Percentiles rank a stretch among this genome's conserved stretches.
phyloP scores from a whole-genome alignment of 495 filamentous ascomycete species.

The Podospora didyma region DNA sequence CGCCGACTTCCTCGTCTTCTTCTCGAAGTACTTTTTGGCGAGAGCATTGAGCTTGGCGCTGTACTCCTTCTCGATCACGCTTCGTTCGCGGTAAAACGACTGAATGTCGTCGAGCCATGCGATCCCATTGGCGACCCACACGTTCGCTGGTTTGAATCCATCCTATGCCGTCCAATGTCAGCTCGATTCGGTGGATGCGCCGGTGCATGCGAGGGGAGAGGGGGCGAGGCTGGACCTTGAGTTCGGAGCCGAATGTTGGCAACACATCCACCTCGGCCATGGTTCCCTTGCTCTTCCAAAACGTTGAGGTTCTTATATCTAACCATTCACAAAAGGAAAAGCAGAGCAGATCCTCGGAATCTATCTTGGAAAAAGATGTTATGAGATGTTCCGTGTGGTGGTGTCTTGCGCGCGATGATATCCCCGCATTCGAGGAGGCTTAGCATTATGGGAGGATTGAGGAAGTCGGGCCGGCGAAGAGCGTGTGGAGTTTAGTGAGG shows the following conservation, averaged over 20 bases:
- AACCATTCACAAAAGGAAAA: constrained; percentile 21
- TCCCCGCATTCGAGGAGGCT: no score
- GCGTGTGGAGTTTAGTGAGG: no score
- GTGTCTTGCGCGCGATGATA: no score
- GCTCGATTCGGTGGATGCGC: constrained; percentile 1
- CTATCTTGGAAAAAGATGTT: background rate
- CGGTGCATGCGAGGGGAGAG: background rate
- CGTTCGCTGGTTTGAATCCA: constrained; percentile 89
- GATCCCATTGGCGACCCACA: constrained; percentile 86
- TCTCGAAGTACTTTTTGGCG: constrained; percentile 94
- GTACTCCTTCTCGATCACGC: constrained; percentile 94
- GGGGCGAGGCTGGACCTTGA: constrained; percentile 65
- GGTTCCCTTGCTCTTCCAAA: constrained; percentile 14
- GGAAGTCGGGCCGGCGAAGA: no score
- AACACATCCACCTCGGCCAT: constrained; percentile 74
- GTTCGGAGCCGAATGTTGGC: constrained; percentile 81
- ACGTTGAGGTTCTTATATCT: constrained; percentile 4
- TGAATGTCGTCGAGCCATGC: constrained; percentile 95
- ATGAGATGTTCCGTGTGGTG: no score
- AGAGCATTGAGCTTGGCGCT: constrained; percentile 77
- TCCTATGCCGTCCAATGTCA: constrained; percentile 52
- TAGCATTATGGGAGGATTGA: no score
- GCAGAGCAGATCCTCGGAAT: constrained; percentile 3
- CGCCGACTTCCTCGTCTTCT: constrained; percentile 87
- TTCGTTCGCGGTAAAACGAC: constrained; percentile 92